phyloP scores from a whole-genome alignment of 176 grass and related monocot genomes.

The Raddia distichophylla region DNA sequence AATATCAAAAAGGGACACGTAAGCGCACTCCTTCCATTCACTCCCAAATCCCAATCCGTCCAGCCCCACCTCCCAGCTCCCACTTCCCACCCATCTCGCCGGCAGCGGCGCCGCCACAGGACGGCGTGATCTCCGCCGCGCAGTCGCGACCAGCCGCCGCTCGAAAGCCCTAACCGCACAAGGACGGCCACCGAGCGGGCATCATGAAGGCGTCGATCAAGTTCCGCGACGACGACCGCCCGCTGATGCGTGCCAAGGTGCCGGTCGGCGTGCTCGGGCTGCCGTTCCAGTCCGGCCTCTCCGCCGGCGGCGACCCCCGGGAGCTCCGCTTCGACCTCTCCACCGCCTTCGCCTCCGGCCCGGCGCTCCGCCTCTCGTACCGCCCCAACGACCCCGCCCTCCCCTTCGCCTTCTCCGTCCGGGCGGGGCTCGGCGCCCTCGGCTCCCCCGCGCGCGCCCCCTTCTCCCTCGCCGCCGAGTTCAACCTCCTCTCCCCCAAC shows the following conservation, averaged over 20 bases:
- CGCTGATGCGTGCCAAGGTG: slow-evolving; percentile 75
- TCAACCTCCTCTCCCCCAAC: slow-evolving; percentile 52
- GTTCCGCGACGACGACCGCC: slow-evolving; percentile 75
- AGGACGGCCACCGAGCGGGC: background rate
- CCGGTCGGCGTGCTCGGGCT: slow-evolving; percentile 77
- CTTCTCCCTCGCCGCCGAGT: slow-evolving; percentile 76
- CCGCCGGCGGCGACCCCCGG: slow-evolving; percentile 52
- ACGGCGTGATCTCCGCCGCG: slow-evolving; percentile 5
- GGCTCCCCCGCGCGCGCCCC: slow-evolving; percentile 64
- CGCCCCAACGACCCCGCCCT: slow-evolving; percentile 60
- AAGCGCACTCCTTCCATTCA: background rate
- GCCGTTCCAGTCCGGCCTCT: slow-evolving; percentile 76
- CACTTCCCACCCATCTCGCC: background rate
- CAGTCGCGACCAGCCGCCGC: background rate
- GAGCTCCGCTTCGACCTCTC: slow-evolving; percentile 80
- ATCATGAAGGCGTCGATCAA: slow-evolving; percentile 90
- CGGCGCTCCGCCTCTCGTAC: slow-evolving; percentile 72
- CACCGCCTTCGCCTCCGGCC: slow-evolving; percentile 61
- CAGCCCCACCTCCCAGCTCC: background rate
- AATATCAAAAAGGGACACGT: background rate
- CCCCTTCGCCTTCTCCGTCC: slow-evolving; percentile 70
- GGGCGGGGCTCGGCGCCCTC: slow-evolving; percentile 60
- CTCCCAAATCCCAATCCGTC: slow-evolving; percentile 9
- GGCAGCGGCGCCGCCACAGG: slow-evolving; percentile 22
- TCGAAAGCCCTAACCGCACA: background rate